phyloP scores from a whole-genome alignment of 129 eudicot genomes.

The Apium graveolens region DNA sequence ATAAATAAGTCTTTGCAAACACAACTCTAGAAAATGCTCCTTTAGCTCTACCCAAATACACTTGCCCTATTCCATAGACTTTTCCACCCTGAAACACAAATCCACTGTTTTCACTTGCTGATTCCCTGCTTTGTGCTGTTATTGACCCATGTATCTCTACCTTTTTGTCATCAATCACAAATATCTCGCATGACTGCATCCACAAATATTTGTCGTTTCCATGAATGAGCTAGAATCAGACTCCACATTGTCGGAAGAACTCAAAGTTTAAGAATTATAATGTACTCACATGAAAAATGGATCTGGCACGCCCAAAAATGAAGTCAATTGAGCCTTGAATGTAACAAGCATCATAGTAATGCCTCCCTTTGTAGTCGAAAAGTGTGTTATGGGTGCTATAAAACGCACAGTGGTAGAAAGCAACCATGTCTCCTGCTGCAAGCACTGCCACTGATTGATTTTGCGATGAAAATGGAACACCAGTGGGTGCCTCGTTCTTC shows the following conservation, averaged over 20 bases:
- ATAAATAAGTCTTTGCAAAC: background rate
- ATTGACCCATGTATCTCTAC: background rate
- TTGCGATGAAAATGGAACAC: slow-evolving; percentile 34
- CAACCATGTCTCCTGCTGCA: slow-evolving; percentile 58
- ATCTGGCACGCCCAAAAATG: slow-evolving; percentile 68
- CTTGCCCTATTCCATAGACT: background rate
- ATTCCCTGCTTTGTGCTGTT: background rate
- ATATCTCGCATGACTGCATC: slow-evolving; percentile 3
- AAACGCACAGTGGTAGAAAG: slow-evolving; percentile 80
- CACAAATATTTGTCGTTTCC: background rate
- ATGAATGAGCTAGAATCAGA: background rate
- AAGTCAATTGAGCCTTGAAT: slow-evolving; percentile 75
- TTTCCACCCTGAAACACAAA: background rate
- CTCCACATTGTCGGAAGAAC: background rate
- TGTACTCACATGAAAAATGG: slow-evolving; percentile 49
- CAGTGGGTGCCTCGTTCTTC: slow-evolving; percentile 65
- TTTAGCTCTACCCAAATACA: background rate
- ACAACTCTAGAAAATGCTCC: background rate
- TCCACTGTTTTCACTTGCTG: background rate
- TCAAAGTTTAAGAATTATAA: background rate
- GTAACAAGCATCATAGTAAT: slow-evolving; percentile 70
- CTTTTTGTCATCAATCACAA: slow-evolving; percentile 44
- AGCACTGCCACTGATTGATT: slow-evolving; percentile 76
- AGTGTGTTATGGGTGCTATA: slow-evolving; percentile 71
- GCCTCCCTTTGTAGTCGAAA: slow-evolving; percentile 65